Evolutionary conservation across 73 alveolate species (phyloP).

Genomic region (Stentor roeselii): DNA sequence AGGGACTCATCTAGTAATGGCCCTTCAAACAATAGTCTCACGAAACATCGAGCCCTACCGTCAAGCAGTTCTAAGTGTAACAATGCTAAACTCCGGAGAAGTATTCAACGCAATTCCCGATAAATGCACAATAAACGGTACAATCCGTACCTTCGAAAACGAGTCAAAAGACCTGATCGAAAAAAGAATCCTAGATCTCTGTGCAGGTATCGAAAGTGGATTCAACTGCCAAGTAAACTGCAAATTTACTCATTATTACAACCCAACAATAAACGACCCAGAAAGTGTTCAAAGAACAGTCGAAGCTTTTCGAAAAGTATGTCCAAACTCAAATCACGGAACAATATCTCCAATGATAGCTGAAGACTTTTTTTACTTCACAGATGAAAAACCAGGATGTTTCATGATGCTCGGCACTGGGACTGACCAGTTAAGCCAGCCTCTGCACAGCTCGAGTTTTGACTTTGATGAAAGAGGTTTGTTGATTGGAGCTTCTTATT

Average conservation of each 20-base stretch:
- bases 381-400: conserved; percentile 27
- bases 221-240: conserved; percentile 21
- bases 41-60: conserved; percentile 33
- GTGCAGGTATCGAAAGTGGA: conserved; percentile 26
- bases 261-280: conserved; percentile 13
- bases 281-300: neutral
- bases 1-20: conserved; percentile 23
- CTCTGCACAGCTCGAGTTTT: conserved; percentile 28
- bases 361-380: conserved; percentile 34
- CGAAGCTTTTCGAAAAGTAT: neutral
- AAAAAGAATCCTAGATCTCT: conserved; percentile 26
- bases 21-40: conserved; percentile 23
- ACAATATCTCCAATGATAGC: conserved; percentile 27
- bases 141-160: conserved; percentile 28
- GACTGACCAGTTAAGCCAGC: neutral
- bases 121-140: conserved; percentile 25
- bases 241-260: conserved; percentile 6
- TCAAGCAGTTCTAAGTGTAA: conserved; percentile 13
- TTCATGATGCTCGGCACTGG: conserved; percentile 23
- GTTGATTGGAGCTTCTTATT: conserved; percentile 35
- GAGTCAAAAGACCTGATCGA: conserved; percentile 16
- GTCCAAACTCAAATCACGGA: neutral
- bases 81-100: conserved; percentile 18
- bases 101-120: conserved; percentile 16
- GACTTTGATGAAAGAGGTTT: conserved; percentile 39